Evolutionary conservation across 257 asterid genomes (phyloP), one percentile per base, ranked within the genome.

Genomic region (Marsdenia floribunda): DNA sequence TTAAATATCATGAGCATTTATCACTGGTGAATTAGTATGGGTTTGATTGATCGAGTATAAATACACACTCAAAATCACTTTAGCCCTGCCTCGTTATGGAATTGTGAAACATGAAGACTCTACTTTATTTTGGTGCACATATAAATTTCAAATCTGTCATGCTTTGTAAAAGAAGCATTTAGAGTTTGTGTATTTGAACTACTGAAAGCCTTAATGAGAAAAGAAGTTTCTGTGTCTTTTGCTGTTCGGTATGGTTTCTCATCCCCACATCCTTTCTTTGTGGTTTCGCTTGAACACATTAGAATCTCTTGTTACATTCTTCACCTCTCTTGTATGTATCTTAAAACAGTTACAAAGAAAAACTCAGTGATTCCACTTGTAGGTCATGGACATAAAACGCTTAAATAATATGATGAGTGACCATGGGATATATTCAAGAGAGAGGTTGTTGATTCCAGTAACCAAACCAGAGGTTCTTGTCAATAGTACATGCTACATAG

Each of bases 321-420:
- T 33, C 24, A 21, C 2, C 0, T 35, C 3, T 21, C 66, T 4
- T 29, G 55, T 15, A 53, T 4, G 24, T 38, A 71, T 35, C 15
- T 50, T 21, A 44, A 53, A 69, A 24, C 37, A 37, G 26, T 68
- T 71, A 19, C 26, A 40, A 33, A 24, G 50, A 13, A 38, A 65
- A 16, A 13, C 40, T 65, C 35, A 33, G 40, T 69, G 68, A 74
- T 57, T 67, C 60, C 44, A 59, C 54, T 73, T 71, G 73, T 82
- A 94, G 99, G 93, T 92, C 74, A 88, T 88, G 84, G 96, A 83
- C 86, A 90, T 94, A 74, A 92, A 89, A 78, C 96, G 97, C 75
- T 71, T 94, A 78, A 94, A 94, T 83, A 94, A 94, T 83, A 94
- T 92, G 99, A 90, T 94, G 96, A 94, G 97, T 38, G 99, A 94